These are phyloP conservation scores for Termitomyces sp. DNA, from an alignment of 768 basidiomycete genomes.

Conservation along the genomic window DNA sequence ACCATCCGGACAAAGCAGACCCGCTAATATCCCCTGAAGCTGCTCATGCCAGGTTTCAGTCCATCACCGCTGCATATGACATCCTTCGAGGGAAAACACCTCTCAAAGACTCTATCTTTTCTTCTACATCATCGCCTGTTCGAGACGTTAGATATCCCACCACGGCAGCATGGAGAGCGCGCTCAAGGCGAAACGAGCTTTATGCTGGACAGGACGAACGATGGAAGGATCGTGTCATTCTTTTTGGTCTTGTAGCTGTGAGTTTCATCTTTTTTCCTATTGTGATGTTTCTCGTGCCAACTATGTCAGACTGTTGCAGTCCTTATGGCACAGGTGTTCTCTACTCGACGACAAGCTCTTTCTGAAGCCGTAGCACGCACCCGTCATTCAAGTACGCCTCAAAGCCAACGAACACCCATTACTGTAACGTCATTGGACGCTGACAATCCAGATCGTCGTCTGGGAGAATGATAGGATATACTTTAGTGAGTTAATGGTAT, in stretches of 20 bases:
- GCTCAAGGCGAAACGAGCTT: constrained; percentile 43
- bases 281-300: neutral
- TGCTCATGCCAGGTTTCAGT: constrained; percentile 65
- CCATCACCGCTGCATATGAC: constrained; percentile 70
- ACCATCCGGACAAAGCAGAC: constrained; percentile 70
- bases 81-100: constrained; percentile 49
- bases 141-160: constrained; percentile 28
- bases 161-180: constrained; percentile 43
- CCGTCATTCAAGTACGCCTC: neutral
- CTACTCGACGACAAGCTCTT: constrained; percentile 31
- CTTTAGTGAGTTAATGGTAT: neutral
- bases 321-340: constrained; percentile 32
- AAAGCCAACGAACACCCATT: constrained; percentile 4
- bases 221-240: constrained; percentile 64
- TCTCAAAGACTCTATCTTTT: constrained; percentile 12
- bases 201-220: constrained; percentile 60
- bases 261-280: constrained; percentile 16
- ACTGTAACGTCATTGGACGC: constrained; percentile 8
- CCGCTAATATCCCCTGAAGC: constrained; percentile 40
- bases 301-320: constrained; percentile 28
- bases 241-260: constrained; percentile 56
- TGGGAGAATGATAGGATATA: constrained; percentile 3
- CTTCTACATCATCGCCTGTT: constrained; percentile 12
- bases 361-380: constrained; percentile 16
- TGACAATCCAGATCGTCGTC: constrained; percentile 14